Percentiles rank a stretch among this genome's conserved stretches.
Evolutionary conservation across 2,329 filamentous ascomycete species (phyloP).

Genomic region (Gaeumannomyces sp.): DNA sequence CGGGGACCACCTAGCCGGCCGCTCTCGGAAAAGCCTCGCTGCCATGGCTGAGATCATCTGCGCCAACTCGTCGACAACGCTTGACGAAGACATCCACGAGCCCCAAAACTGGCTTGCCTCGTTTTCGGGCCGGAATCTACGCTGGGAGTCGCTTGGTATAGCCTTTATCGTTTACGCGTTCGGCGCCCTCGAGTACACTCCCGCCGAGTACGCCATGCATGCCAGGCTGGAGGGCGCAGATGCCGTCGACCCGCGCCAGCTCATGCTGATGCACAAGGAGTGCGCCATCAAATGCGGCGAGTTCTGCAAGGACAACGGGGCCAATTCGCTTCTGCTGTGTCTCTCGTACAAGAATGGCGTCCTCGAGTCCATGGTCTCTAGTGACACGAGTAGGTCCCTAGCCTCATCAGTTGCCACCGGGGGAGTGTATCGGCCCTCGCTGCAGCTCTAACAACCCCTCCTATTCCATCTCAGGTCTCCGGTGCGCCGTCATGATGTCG

Average conservation of each 20-base stretch:
- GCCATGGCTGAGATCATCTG: constrained; percentile 7
- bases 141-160: constrained; percentile 9
- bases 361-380: constrained; percentile 7
- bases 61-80: background rate
- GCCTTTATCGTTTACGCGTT: constrained; percentile 4
- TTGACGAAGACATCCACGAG: constrained; percentile 7
- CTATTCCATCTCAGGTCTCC: background rate
- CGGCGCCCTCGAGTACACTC: constrained; percentile 3
- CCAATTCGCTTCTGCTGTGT: constrained; percentile 6
- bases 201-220: background rate
- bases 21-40: background rate
- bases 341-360: constrained; percentile 1
- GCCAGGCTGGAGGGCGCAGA: background rate
- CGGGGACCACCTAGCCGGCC: background rate
- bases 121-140: constrained; percentile 8
- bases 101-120: constrained; percentile 6
- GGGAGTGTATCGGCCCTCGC: no score
- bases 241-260: background rate
- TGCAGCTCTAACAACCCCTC: no score
- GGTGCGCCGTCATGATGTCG: background rate
- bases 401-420: no score
- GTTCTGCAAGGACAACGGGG: constrained; percentile 5
- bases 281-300: constrained; percentile 8
- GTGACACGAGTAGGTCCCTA: constrained; percentile 6
- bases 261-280: constrained; percentile 7